Evolutionary conservation across 2,329 filamentous ascomycete species (phyloP), one percentile per base, ranked within the genome.

Genomic region (Alternaria brassicae): DNA sequence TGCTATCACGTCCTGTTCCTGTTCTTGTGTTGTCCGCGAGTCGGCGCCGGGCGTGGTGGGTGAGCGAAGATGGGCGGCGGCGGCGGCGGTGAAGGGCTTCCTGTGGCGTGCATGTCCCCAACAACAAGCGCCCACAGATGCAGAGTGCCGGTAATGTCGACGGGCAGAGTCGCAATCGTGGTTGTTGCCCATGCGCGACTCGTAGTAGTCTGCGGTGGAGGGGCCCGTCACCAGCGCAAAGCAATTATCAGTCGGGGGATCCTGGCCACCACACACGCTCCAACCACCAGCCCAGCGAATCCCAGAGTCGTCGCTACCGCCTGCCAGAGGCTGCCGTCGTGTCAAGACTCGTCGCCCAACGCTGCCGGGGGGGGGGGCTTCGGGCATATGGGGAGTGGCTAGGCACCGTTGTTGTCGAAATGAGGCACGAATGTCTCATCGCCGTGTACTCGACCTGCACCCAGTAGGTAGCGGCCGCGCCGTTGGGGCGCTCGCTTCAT

Each of bases 191-290:
- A 66, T 65, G 63, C 67, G 65, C 66, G 45, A 57, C 56, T 57
- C 61, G 62, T 53, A 53, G 39, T 56, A 42, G n/a, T n/a, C n/a
- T 59, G 50, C 56, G 62, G 57, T 65, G 63, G 65, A 65, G 67
- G 64, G 67, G 67, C 68, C 61, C 59, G 65, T 68, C 58, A 53
- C 53, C 59, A 60, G 61, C 69, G 54, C 70, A 65, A 63, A 66
- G 67, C 62, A 52, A 54, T 60, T 68, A 68, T 63, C 51, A 50
- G 62, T 64, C 62, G 68, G 70, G 70, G 71, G 70, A 73, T 73
- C 73, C 57, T 60, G 57, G 57, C 57, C 34, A 53, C 57, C 40
- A 51, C 47, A 56, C 57, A 60, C 53, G 47, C 60, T 65, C 54
- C 42, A 70, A 44, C 60, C n/a, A 8, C 32, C 56, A 63, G 65